These are phyloP conservation scores for Angophora floribunda DNA, from an alignment of 345 rosid species.

Conservation along the genomic window DNA sequence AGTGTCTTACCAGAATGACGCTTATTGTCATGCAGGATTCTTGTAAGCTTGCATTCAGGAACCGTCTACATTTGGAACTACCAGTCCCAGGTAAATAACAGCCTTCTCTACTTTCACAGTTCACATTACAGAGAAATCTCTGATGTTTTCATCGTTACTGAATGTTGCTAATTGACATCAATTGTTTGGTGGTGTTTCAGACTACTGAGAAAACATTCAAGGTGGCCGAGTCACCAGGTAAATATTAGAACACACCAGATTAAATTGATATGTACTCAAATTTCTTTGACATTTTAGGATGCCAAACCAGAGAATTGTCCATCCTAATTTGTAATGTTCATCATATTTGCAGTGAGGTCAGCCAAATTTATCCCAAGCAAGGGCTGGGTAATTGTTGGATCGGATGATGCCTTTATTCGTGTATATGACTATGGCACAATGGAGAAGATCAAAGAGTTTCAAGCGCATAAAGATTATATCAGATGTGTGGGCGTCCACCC, in stretches of 20 bases:
- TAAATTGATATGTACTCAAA: background rate
- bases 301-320: background rate
- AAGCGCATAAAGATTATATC: constrained; percentile 25
- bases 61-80: constrained; percentile 68
- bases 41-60: constrained; percentile 63
- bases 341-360: constrained; percentile 13
- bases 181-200: background rate
- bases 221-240: constrained; percentile 2
- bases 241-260: background rate
- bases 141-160: background rate
- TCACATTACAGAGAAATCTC: background rate
- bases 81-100: constrained; percentile 9
- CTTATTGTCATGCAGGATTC: constrained; percentile 34
- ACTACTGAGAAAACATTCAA: background rate
- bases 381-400: constrained; percentile 18
- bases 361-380: constrained; percentile 26
- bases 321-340: background rate
- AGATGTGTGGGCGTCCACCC: constrained; percentile 19
- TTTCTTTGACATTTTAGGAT: background rate
- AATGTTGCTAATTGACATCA: background rate
- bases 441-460: constrained; percentile 22
- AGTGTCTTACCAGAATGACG: background rate
- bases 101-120: background rate
- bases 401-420: constrained; percentile 22
- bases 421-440: constrained; percentile 10